Base-by-base conservation (phyloP, 1,284 basidiomycete species). In the Puccinia horiana region DNA sequence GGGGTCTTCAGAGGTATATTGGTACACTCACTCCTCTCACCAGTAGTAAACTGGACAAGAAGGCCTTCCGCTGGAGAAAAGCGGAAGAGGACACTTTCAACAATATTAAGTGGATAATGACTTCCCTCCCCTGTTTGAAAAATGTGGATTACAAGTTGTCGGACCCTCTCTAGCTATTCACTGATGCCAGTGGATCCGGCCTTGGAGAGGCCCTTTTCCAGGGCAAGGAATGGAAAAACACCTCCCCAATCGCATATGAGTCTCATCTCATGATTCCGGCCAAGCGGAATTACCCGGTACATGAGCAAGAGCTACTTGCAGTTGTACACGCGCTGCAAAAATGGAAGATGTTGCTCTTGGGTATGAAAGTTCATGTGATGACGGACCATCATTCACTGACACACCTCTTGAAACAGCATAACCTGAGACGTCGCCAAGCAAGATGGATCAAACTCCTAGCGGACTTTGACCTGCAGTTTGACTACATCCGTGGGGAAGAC, bases 391-490 rank as follows among this genome's bases (percentile, higher is more conserved):
- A n/a, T 16, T 47, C 44, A 8, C 16, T 47, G 16, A 47, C 16
- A 16, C 44, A 47, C 44, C 44, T 89, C 65, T 1, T 84, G 0
- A 83, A 83, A 0, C 88, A 90, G 74, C 73, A 84, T 2, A 84
- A 88, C 18, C 84, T 89, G 0, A 88, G 87, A 0, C 67, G 84
- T 0, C 75, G 85, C 0, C 88, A 89, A 78, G 84, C 84, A 0
- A 84, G 85, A 0, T 89, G 88, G 88, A 84, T 86, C 80, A 87
- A 89, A 75, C 84, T 85, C 14, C 54, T 89, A 4, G 70, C 84
- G 0, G 86, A 89, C 32, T 89, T 86, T 47, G 76, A 77, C n/a
- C 37, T 77, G 6, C 20, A 26, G 9, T 52, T 89, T 29, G 67
- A 82, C 0, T 88, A 89, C 73, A 82, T 89, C 8, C n/a, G n/a